Evolutionary conservation across 2,329 filamentous ascomycete species (phyloP), one percentile per base, ranked within the genome.

Genomic region (Bipolaris gigantea): DNA sequence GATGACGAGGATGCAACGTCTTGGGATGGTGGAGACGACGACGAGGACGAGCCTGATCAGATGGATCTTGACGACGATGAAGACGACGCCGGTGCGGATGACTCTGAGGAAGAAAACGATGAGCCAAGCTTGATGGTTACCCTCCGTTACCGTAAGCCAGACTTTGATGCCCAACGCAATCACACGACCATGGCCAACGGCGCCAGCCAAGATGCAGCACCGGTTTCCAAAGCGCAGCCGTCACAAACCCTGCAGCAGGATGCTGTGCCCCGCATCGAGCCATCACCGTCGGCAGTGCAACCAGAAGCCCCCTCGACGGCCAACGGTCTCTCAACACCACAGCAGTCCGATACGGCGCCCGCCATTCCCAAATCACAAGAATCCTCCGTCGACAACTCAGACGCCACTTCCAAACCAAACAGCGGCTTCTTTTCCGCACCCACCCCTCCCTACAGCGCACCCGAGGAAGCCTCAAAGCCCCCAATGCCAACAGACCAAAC

Each of bases 21-120:
- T 60, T 90, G 86, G 69, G 87, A 91, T 40, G 87, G 88, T 46
- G 89, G 87, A 10, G 89, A 89, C 50, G 89, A 92, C 53, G 88
- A 89, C 53, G 86, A 88, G 34, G 83, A 90, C 45, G 83, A 90
- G 50, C 85, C 86, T 23, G 87, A 87, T 5, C 86, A 89, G 48
- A 80, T 87, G 16, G 83, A 84, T 0, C 78, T 79, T 3, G 84
- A 86, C 33, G 78, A 78, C 8, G 80, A 83, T 7, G 85, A 87
- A n/a, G 83, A 85, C 35, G 72, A 72, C 11, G 70, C 70, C 11
- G 55, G 18, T 7, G 55, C 27, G 5, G 60, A 57, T 15, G 56
- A 53, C 18, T 59, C 77, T 69, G 73, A 56, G 1, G 68, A 71
- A n/a, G 69, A 73, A 5, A 61, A 60, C 5, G 68, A 73, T 34